Percentiles rank a stretch among this genome's conserved stretches.
Conservation (phyloP, 768 basidiomycete species). For the Lactifluus rugatus region DNA sequence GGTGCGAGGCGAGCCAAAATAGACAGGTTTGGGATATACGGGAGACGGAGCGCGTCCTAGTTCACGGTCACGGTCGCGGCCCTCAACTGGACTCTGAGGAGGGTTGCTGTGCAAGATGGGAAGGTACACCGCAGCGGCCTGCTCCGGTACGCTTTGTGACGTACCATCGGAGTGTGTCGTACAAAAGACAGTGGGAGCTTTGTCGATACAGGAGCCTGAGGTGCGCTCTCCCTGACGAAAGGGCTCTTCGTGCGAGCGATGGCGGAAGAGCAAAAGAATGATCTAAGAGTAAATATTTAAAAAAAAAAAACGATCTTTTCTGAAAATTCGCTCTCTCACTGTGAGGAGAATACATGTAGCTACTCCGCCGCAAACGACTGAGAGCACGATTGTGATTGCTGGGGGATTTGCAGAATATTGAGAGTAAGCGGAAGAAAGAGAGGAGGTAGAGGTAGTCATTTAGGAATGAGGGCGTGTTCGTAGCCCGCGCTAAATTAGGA, state of each 20-base stretch:
- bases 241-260: background rate
- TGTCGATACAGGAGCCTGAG: background rate
- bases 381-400: background rate
- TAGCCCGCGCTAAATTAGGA: background rate
- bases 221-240: background rate
- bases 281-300: too few relatives aligned
- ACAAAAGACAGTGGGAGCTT: background rate
- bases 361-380: background rate
- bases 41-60: background rate
- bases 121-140: background rate
- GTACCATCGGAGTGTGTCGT: background rate
- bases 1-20: background rate
- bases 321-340: background rate
- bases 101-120: background rate
- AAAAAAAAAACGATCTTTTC: background rate
- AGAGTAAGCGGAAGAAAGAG: background rate
- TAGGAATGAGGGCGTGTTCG: too few relatives aligned
- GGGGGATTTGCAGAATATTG: background rate
- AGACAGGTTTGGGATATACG: background rate
- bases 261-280: slow-evolving; percentile 3
- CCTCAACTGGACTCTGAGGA: background rate
- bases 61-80: background rate
- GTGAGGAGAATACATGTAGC: slow-evolving; percentile 1
- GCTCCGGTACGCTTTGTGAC: background rate
- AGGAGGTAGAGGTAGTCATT: too few relatives aligned